A percentile compares a stretch with the other conserved stretches of the same genome.
Conservation (phyloP, 345 rosid genomes). For the Hirschfeldia incana region DNA sequence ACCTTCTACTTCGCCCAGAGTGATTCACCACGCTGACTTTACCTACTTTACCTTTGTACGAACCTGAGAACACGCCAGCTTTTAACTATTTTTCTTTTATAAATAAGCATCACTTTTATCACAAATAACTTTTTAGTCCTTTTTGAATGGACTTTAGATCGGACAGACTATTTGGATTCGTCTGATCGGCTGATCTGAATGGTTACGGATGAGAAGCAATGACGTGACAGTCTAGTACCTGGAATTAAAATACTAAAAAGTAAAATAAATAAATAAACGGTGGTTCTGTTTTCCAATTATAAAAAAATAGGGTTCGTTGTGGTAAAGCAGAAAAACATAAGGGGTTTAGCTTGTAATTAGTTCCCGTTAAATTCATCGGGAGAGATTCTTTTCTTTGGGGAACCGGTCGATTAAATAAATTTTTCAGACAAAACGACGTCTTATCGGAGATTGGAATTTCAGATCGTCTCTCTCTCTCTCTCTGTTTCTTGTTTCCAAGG, state of each 20-base stretch:
- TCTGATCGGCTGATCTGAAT: not conserved
- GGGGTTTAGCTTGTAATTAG: not conserved
- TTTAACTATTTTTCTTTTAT: not conserved
- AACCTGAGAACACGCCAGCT: not conserved
- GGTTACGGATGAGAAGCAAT: constrained; percentile 1
- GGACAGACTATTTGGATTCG: not conserved
- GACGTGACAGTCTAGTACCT: not conserved
- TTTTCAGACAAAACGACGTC: constrained; percentile 34
- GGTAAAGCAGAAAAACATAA: not conserved
- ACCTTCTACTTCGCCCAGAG: not conserved
- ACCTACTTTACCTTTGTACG: constrained; percentile 3
- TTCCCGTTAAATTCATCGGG: not conserved
- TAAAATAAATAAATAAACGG: not conserved
- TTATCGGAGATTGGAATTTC: constrained; percentile 33
- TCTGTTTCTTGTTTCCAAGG: constrained; percentile 19
- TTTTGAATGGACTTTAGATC: not conserved
- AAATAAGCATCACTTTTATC: not conserved
- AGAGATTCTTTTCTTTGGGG: not conserved
- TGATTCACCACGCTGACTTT: not conserved
- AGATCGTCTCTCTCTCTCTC: constrained; percentile 41
- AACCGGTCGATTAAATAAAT: constrained; percentile 6
- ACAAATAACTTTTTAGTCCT: not conserved
- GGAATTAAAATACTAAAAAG: not conserved
- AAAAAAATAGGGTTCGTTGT: not conserved
- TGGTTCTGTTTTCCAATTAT: not conserved